phyloP scores from a whole-genome alignment of 768 basidiomycete species.

The Dioszegia aurantiaca region DNA sequence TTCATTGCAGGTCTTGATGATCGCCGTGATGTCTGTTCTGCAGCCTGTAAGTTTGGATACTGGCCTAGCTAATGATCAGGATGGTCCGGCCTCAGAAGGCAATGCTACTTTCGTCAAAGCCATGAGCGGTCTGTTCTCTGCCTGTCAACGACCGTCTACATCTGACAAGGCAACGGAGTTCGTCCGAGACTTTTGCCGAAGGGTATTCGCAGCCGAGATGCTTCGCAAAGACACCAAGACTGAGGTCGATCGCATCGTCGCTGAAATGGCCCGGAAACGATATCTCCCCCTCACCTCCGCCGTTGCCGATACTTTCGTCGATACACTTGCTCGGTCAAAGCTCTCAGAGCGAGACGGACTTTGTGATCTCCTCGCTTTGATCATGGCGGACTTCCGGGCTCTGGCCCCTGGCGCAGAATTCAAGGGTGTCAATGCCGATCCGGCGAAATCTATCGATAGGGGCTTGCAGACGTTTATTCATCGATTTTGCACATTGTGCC shows the following conservation, averaged over 20 bases:
- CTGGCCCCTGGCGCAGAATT: constrained; percentile 47
- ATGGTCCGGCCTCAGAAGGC: constrained; percentile 35
- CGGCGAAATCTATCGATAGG: constrained; percentile 53
- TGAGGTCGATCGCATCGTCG: constrained; percentile 23
- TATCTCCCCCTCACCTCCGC: constrained; percentile 51
- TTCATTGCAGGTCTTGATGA: constrained; percentile 60
- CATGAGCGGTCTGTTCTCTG: constrained; percentile 40
- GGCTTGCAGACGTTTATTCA: constrained; percentile 78
- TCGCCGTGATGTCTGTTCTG: constrained; percentile 66
- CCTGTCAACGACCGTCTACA: constrained; percentile 23
- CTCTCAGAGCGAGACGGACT: constrained; percentile 55
- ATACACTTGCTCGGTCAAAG: constrained; percentile 61
- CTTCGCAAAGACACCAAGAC: constrained; percentile 47
- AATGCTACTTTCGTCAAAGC: constrained; percentile 32
- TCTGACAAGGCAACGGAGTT: constrained; percentile 65
- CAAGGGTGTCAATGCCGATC: constrained; percentile 28
- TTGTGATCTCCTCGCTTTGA: constrained; percentile 60
- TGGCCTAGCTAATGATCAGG: constrained; percentile 19
- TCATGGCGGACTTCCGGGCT: constrained; percentile 67
- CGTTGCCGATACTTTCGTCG: constrained; percentile 70
- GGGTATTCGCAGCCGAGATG: constrained; percentile 73
- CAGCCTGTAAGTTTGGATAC: constrained; percentile 62
- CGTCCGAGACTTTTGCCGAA: constrained; percentile 65
- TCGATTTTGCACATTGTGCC: constrained; percentile 78
- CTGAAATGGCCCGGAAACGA: constrained; percentile 38